phyloP scores from a whole-genome alignment of 1,139 yeast species.

The Pichia sp. region DNA sequence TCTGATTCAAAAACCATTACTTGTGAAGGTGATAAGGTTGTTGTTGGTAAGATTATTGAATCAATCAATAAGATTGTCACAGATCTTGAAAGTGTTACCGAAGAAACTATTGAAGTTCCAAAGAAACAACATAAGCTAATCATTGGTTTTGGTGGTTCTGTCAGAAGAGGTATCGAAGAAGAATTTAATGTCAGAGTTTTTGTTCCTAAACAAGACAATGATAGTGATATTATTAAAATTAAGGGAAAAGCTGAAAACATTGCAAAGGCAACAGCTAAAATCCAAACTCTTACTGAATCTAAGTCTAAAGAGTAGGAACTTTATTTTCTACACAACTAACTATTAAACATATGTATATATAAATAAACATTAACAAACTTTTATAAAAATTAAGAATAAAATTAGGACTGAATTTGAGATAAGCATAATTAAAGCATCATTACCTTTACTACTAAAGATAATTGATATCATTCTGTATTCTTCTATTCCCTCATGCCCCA shows the following conservation, averaged over 20 bases:
- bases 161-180: slow-evolving; percentile 66
- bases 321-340: neutral
- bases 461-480: too few species aligned
- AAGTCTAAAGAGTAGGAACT: slow-evolving; percentile 4
- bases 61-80: slow-evolving; percentile 61
- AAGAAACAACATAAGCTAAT: slow-evolving; percentile 70
- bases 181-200: slow-evolving; percentile 59
- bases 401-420: too few species aligned
- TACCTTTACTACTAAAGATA: too few species aligned
- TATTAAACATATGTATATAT: neutral
- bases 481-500: too few species aligned
- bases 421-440: too few species aligned
- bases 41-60: slow-evolving; percentile 65
- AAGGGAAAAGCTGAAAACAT: slow-evolving; percentile 60
- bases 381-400: too few species aligned
- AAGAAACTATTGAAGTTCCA: slow-evolving; percentile 55
- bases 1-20: slow-evolving; percentile 57
- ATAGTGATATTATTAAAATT: slow-evolving; percentile 41
- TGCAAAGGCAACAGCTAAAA: slow-evolving; percentile 49
- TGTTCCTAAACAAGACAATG: slow-evolving; percentile 60
- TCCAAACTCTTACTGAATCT: slow-evolving; percentile 44
- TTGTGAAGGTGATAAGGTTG: slow-evolving; percentile 67
- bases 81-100: slow-evolving; percentile 57
- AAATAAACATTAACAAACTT: neutral
- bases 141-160: slow-evolving; percentile 78